A percentile compares a stretch with the other conserved stretches of the same genome.
Conservation (phyloP, 176 grass and related monocot genomes). For the Cenchrus americanus region DNA sequence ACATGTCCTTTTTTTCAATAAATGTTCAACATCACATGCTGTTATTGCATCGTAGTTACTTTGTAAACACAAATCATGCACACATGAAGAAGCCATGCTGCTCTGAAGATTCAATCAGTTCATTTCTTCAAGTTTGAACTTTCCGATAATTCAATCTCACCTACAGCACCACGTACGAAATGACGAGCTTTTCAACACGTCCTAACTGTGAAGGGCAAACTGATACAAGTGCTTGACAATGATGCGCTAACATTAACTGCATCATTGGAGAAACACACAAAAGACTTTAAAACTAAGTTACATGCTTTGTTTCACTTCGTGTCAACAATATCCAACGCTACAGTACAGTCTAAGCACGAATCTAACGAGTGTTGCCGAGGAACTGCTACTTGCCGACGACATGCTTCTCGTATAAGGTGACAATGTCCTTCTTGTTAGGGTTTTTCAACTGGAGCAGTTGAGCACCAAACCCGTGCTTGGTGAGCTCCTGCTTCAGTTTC, state of each 20-base stretch:
- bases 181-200: background rate
- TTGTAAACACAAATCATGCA: background rate
- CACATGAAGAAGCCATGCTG: background rate
- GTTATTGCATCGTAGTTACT: background rate
- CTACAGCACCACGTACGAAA: background rate
- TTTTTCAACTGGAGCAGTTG: slow-evolving; percentile 86
- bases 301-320: slow-evolving; percentile 16
- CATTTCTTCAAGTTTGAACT: background rate
- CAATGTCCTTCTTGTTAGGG: slow-evolving; percentile 96
- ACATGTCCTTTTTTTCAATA: background rate
- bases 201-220: background rate
- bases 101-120: background rate
- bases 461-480: slow-evolving; percentile 86
- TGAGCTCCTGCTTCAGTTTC: slow-evolving; percentile 90
- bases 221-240: background rate
- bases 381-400: slow-evolving; percentile 52
- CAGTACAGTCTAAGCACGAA: slow-evolving; percentile 16
- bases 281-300: slow-evolving; percentile 17
- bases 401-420: slow-evolving; percentile 88
- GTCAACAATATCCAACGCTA: background rate
- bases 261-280: slow-evolving; percentile 18
- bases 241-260: slow-evolving; percentile 31
- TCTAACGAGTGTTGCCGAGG: background rate
- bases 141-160: background rate
- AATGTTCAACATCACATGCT: background rate